Conservation (phyloP, 2,329 filamentous ascomycete species). For the Aureobasidium lini region DNA sequence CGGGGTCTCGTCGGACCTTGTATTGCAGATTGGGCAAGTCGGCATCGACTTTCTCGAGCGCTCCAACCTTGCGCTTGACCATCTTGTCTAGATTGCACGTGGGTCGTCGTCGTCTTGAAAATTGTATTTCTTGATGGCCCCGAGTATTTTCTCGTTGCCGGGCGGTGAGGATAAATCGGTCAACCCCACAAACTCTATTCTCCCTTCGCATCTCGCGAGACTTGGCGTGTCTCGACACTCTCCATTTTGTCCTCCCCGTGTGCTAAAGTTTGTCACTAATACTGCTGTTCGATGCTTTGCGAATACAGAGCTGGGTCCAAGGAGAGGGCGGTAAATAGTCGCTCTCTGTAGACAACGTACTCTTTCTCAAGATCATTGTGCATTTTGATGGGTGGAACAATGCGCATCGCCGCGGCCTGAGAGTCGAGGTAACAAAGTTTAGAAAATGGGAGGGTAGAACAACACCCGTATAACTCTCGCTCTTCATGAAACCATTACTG, state of each 20-base stretch:
- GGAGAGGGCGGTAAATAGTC: too few species aligned
- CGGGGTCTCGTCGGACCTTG: constrained; percentile 81
- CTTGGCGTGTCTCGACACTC: background rate
- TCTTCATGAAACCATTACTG: too few species aligned
- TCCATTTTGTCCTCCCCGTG: background rate
- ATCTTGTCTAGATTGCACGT: constrained; percentile 37
- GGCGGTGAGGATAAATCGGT: background rate
- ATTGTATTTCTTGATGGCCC: background rate
- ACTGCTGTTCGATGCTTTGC: too few species aligned
- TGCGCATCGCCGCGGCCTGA: too few species aligned
- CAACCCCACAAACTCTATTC: background rate
- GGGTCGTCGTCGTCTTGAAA: background rate
- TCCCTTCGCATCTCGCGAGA: background rate
- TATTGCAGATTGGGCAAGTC: constrained; percentile 85
- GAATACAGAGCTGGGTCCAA: too few species aligned
- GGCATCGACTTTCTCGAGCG: constrained; percentile 90
- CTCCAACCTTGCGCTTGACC: constrained; percentile 83
- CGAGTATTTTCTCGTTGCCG: constrained; percentile 1
- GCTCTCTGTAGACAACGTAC: too few species aligned
- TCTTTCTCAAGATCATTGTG: too few species aligned
- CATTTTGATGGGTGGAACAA: too few species aligned
- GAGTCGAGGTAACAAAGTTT: too few species aligned
- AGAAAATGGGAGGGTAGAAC: too few species aligned
- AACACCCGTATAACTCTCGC: too few species aligned
- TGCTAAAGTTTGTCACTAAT: too few species aligned